These are phyloP conservation scores for Epicoccum nigrum DNA, from an alignment of 2,329 filamentous ascomycete genomes.

Conservation along the genomic window DNA sequence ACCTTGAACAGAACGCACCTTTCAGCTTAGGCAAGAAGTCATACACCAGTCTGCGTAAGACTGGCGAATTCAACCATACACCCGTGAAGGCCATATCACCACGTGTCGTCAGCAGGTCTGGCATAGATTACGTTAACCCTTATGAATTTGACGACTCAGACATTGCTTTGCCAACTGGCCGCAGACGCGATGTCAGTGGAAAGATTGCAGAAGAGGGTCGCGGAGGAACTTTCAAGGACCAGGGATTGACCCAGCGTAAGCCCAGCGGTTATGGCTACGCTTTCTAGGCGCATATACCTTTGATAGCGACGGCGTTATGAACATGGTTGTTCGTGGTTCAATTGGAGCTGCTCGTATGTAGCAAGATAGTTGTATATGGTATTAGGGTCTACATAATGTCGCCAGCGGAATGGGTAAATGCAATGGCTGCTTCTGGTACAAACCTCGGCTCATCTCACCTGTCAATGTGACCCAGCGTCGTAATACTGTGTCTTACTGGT, in stretches of 20 bases:
- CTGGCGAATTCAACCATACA: slow-evolving; percentile 39
- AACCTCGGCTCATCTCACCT: neutral
- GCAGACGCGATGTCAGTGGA: slow-evolving; percentile 67
- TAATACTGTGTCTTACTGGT: neutral
- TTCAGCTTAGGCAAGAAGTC: slow-evolving; percentile 43
- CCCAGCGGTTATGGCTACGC: slow-evolving; percentile 44
- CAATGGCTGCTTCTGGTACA: neutral
- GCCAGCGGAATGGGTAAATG: slow-evolving; percentile 3
- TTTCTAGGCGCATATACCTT: slow-evolving; percentile 6
- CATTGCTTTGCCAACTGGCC: slow-evolving; percentile 35
- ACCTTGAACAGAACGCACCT: slow-evolving; percentile 27
- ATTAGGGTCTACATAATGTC: slow-evolving; percentile 10
- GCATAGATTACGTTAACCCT: slow-evolving; percentile 53
- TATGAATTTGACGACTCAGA: slow-evolving; percentile 41
- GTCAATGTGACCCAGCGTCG: neutral
- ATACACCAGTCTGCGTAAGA: slow-evolving; percentile 41
- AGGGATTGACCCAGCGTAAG: slow-evolving; percentile 47
- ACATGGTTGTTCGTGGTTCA: neutral
- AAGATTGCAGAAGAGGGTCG: slow-evolving; percentile 75
- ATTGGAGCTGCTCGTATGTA: neutral
- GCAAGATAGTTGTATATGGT: slow-evolving; percentile 9
- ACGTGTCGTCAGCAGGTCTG: slow-evolving; percentile 55
- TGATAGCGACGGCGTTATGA: slow-evolving; percentile 3
- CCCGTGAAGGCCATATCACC: slow-evolving; percentile 43
- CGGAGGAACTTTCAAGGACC: slow-evolving; percentile 44